Evolutionary conservation across 768 basidiomycete genomes (phyloP).

Genomic region (Phallus indusiatus): DNA sequence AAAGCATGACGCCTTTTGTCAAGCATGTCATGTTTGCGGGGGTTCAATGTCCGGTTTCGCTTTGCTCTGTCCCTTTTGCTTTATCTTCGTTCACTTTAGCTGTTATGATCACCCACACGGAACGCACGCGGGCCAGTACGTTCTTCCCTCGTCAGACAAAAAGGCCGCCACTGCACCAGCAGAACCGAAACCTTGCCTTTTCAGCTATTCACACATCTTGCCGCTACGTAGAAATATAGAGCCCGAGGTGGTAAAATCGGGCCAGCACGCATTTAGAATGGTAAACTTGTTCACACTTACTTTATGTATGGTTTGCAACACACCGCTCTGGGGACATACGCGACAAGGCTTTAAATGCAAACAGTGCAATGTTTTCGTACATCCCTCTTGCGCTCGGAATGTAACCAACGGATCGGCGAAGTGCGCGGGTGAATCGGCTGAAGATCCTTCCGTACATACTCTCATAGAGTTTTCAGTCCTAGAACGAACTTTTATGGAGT

Average conservation of each 20-base stretch:
- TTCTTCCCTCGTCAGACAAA: neutral
- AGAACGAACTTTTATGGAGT: constrained; percentile 44
- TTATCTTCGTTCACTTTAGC: constrained; percentile 62
- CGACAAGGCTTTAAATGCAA: constrained; percentile 57
- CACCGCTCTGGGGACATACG: constrained; percentile 65
- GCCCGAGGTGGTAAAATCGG: constrained; percentile 16
- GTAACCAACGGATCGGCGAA: constrained; percentile 19
- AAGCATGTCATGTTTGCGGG: constrained; percentile 47
- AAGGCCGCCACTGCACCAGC: constrained; percentile 23
- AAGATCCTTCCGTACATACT: constrained; percentile 34
- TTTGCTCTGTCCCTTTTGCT: constrained; percentile 61
- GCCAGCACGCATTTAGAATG: constrained; percentile 42
- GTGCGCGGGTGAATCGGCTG: constrained; percentile 29
- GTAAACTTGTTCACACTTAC: constrained; percentile 66
- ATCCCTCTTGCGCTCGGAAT: constrained; percentile 37
- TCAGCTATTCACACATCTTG: constrained; percentile 46
- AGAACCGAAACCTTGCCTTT: constrained; percentile 45
- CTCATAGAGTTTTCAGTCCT: constrained; percentile 44
- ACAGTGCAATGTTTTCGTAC: constrained; percentile 52
- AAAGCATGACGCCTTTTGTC: constrained; percentile 27
- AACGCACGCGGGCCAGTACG: constrained; percentile 46
- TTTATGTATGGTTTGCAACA: constrained; percentile 56
- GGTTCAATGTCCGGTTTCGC: constrained; percentile 55
- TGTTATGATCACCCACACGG: constrained; percentile 71
- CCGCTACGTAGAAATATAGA: constrained; percentile 21